Conservation (phyloP, 2,329 filamentous ascomycete genomes). For the Colletotrichum zoysiae region DNA sequence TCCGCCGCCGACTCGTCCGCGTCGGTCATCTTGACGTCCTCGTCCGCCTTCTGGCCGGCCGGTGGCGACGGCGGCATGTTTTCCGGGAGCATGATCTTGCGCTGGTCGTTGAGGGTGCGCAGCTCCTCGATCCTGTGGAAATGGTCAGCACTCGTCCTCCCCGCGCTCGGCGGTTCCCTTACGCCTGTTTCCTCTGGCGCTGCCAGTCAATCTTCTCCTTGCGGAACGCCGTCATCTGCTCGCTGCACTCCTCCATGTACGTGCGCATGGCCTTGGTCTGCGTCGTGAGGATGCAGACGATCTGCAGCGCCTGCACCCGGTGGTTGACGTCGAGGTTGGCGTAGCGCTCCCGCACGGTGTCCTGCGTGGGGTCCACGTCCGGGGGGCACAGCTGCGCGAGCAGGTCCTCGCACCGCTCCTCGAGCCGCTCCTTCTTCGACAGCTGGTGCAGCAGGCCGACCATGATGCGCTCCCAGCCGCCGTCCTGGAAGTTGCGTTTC, state of each 20-base stretch:
- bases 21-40: slow-evolving; percentile 72
- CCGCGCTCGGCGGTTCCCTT: slow-evolving; percentile 51
- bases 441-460: slow-evolving; percentile 88
- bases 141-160: slow-evolving; percentile 46
- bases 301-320: slow-evolving; percentile 83
- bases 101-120: slow-evolving; percentile 77
- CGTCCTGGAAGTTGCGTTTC: slow-evolving; percentile 86
- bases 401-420: slow-evolving; percentile 81
- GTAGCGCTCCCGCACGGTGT: slow-evolving; percentile 81
- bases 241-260: slow-evolving; percentile 92
- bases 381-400: slow-evolving; percentile 85
- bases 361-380: slow-evolving; percentile 78
- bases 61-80: slow-evolving; percentile 75
- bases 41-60: slow-evolving; percentile 63
- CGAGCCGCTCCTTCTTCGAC: slow-evolving; percentile 78
- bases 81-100: slow-evolving; percentile 79
- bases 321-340: slow-evolving; percentile 83
- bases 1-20: slow-evolving; percentile 73
- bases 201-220: slow-evolving; percentile 97
- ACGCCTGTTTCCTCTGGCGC: slow-evolving; percentile 77
- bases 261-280: slow-evolving; percentile 88
- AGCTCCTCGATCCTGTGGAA: slow-evolving; percentile 77
- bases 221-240: slow-evolving; percentile 92
- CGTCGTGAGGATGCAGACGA: slow-evolving; percentile 86
- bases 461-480: slow-evolving; percentile 92